Base-by-base conservation (phyloP, 225 moss, liverwort and hornwort genomes). In the Climacium dendroides region DNA sequence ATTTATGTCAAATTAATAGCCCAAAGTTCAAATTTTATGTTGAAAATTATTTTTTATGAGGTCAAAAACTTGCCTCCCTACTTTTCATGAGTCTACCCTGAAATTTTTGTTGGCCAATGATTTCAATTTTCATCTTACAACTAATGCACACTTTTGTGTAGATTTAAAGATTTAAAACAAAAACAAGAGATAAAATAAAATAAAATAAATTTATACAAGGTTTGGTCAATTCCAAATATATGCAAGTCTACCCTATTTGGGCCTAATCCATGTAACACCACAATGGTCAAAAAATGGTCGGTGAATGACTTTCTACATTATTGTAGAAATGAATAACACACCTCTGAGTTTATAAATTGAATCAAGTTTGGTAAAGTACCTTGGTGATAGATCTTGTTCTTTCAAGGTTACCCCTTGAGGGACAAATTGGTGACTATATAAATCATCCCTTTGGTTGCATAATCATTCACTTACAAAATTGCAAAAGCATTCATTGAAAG, bases 201-300 rank as follows among this genome's bases (percentile, higher is more conserved):
- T n/a, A n/a, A n/a, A 3, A 48, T 48, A 24, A 5, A 2, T 34
- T 1, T 7, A 22, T 52, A 2, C 50, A 34, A 34, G 3, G 20
- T 20, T 74, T 20, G 13, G 13, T 1, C 1, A 50, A 76, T 35
- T 47, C 1, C 5, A 14, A 9, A 14, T 35, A 15, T 23, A 52
- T 35, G 0, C 3, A 74, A 50, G 5, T 50, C 1, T 0, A 0
- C 7, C 23, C 4, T 35, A 5, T 23, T 76, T 23, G 13, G 14
- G 5, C 35, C 6, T 75, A 1, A 29, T 29, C 30, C 47, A 2
- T 72, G 3, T 17, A 17, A 17, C 45, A 6, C 6, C 7, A 4
- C 17, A 71, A 45, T 3, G 28, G 3, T 6, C 16, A 3, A 16
- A 29, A 71, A 45, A 72, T 15, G 25, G 3, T 15, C 0, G 26